Evolutionary conservation across 2,329 filamentous ascomycete genomes (phyloP).

Genomic region (Camptophora hylomeconis): DNA sequence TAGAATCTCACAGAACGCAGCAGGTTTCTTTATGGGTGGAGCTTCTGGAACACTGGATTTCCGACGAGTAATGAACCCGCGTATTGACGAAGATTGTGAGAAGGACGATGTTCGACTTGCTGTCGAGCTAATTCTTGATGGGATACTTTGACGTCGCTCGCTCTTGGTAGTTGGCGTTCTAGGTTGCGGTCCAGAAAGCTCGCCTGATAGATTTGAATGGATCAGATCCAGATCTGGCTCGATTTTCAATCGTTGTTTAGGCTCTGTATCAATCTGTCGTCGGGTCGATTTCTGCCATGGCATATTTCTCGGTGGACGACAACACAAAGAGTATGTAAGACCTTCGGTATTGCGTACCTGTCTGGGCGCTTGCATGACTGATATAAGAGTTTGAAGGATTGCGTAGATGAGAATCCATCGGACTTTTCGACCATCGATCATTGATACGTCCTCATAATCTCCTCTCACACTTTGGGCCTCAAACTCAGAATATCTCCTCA

Average conservation of each 20-base stretch:
- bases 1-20: slow-evolving; percentile 15
- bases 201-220: slow-evolving; percentile 3
- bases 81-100: slow-evolving; percentile 9
- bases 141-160: slow-evolving; percentile 3
- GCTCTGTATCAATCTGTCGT: too few relatives aligned
- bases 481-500: slow-evolving; percentile 56
- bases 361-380: slow-evolving; percentile 46
- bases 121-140: background rate
- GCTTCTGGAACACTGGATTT: background rate
- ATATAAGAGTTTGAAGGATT: slow-evolving; percentile 57
- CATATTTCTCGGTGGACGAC: slow-evolving; percentile 22
- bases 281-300: too few relatives aligned
- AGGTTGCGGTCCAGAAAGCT: background rate
- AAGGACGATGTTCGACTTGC: slow-evolving; percentile 1
- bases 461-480: slow-evolving; percentile 50
- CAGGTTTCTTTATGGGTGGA: slow-evolving; percentile 5
- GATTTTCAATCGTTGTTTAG: slow-evolving; percentile 1
- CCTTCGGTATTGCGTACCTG: slow-evolving; percentile 47
- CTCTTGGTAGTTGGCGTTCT: background rate
- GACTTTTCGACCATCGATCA: slow-evolving; percentile 59
- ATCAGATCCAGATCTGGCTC: slow-evolving; percentile 5
- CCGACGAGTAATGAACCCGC: slow-evolving; percentile 5
- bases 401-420: slow-evolving; percentile 68
- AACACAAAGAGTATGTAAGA: slow-evolving; percentile 47
- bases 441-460: slow-evolving; percentile 43